Base-by-base conservation (phyloP, 129 eudicot species). In the Chrysanthemum lavandulifolium region DNA sequence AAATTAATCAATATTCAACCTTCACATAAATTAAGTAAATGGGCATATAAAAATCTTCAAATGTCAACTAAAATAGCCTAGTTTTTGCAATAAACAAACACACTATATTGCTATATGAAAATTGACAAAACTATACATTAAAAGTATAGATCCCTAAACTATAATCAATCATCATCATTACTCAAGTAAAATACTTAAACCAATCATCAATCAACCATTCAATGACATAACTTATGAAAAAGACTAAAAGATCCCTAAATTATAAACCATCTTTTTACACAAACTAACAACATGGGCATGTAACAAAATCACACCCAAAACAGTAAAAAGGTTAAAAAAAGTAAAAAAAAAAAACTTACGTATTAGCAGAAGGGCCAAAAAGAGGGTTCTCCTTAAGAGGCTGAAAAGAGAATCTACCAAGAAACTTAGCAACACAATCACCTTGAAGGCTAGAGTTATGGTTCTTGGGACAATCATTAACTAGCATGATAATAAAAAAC, bases 321-420 rank as follows among this genome's bases (percentile, higher is more conserved):
- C 13, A 68, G 29, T 23, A 16, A 2, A 61, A 62, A 18, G 5
- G n/a, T 57, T 12, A 71, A 52, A n/a, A 27, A 2, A 49, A 79
- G 67, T 31, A 61, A 2, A 40, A 14, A 19, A 76, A n/a, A n/a
- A 14, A 73, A n/a, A 65, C 61, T 84, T 86, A 94, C 98, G 97
- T 83, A 33, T 81, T 53, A 57, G 98, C 82, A 81, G 98, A 94
- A 49, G 98, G 97, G 3, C 98, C 98, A 61, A 94, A 83, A 63
- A 94, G 97, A 9, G 97, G 98, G 50, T 94, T 94, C 69, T 90
- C 97, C 23, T 77, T 84, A 13, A 90, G 86, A 14, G 97, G 97
- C 72, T 94, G 86, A 84, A 94, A 94, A 1, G 98, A 90, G 12
- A 94, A 65, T 66, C 97, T 84, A 5, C 97, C 96, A 57, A 94